Conservation (phyloP, 1,284 basidiomycete genomes). For the Trichosporon sp. region DNA sequence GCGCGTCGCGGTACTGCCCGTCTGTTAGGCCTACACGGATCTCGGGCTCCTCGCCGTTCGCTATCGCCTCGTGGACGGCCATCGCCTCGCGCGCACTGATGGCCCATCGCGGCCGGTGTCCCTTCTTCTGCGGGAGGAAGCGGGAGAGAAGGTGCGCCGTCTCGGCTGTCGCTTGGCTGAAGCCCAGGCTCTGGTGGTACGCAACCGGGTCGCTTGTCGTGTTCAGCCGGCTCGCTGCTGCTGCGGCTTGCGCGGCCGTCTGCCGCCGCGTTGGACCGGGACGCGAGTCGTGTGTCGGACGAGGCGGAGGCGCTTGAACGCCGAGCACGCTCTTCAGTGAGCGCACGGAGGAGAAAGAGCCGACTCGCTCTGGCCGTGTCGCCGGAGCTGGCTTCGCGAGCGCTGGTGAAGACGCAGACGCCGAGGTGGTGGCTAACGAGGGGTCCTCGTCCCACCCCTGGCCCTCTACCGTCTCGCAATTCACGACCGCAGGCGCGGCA, state of each 20-base stretch:
- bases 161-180: constrained; percentile 30
- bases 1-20: constrained; percentile 40
- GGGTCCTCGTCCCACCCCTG: constrained; percentile 27
- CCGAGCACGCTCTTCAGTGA: constrained; percentile 19
- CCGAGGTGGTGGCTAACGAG: background rate
- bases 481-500: constrained; percentile 37
- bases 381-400: background rate
- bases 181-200: constrained; percentile 39
- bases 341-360: constrained; percentile 25
- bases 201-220: constrained; percentile 36
- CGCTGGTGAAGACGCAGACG: background rate
- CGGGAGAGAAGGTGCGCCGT: constrained; percentile 36
- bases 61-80: constrained; percentile 8
- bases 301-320: background rate
- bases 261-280: too few species aligned
- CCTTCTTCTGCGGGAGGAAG: constrained; percentile 31
- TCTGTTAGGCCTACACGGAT: constrained; percentile 30
- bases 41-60: constrained; percentile 19
- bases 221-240: constrained; percentile 27
- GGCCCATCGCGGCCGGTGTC: constrained; percentile 26
- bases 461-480: constrained; percentile 33
- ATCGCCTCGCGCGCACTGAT: constrained; percentile 15
- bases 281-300: background rate
- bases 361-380: constrained; percentile 9
- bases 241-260: constrained; percentile 29